These are phyloP conservation scores for Postia placenta DNA, from an alignment of 768 basidiomycete genomes.

Conservation along the genomic window DNA sequence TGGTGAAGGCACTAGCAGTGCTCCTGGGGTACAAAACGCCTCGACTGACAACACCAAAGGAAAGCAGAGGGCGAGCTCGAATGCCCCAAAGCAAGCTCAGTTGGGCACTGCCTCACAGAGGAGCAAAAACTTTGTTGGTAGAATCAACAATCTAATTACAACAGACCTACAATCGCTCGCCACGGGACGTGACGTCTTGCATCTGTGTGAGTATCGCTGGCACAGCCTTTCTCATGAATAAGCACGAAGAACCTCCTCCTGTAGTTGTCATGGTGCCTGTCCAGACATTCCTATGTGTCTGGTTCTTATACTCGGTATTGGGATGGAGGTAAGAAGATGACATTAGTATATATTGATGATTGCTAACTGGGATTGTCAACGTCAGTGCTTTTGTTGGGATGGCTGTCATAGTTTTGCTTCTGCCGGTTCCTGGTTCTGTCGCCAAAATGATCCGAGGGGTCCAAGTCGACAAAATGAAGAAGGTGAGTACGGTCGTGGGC, in stretches of 20 bases:
- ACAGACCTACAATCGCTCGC: slow-evolving; percentile 39
- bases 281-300: slow-evolving; percentile 32
- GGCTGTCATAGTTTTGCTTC: slow-evolving; percentile 32
- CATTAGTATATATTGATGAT: no score
- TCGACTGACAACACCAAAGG: slow-evolving; percentile 10
- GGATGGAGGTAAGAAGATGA: slow-evolving; percentile 47
- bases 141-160: slow-evolving; percentile 73
- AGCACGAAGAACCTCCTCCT: no score
- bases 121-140: slow-evolving; percentile 54
- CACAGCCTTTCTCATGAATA: slow-evolving; percentile 15
- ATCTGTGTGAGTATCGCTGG: slow-evolving; percentile 7
- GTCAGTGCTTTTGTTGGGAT: slow-evolving; percentile 35
- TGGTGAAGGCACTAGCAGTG: slow-evolving; percentile 8
- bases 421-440: slow-evolving; percentile 39
- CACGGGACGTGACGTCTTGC: slow-evolving; percentile 22
- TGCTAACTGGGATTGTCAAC: not conserved
- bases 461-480: slow-evolving; percentile 37
- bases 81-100: not conserved
- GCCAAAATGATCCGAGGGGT: slow-evolving; percentile 28
- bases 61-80: slow-evolving; percentile 3
- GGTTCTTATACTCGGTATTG: slow-evolving; percentile 39
- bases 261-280: slow-evolving; percentile 31
- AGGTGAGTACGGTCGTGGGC: slow-evolving; percentile 17
- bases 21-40: slow-evolving; percentile 1
- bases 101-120: slow-evolving; percentile 9